These are phyloP conservation scores for Calonectria honghensis DNA, from an alignment of 2,329 filamentous ascomycete species.

Conservation along the genomic window DNA sequence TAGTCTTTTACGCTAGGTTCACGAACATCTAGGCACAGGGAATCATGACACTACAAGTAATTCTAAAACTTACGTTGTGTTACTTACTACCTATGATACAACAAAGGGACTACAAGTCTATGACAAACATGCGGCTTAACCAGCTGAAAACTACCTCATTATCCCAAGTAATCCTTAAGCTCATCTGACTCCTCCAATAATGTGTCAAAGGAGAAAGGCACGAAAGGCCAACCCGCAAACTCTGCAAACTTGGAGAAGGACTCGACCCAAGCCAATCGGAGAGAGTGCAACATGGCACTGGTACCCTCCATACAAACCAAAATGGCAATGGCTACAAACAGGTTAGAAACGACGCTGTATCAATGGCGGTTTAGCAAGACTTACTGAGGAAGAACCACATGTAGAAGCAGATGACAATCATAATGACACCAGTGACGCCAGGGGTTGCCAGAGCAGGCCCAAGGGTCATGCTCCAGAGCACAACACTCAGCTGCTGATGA, in stretches of 20 bases:
- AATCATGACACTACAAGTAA: slow-evolving; percentile 44
- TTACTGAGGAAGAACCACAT: slow-evolving; percentile 90
- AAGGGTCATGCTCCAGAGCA: slow-evolving; percentile 97
- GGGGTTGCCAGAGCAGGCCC: slow-evolving; percentile 81
- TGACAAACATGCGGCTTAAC: slow-evolving; percentile 50
- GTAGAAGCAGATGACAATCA: slow-evolving; percentile 88
- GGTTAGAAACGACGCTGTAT: slow-evolving; percentile 50
- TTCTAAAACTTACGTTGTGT: slow-evolving; percentile 52
- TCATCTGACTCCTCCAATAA: slow-evolving; percentile 88
- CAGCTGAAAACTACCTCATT: slow-evolving; percentile 40
- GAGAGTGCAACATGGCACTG: slow-evolving; percentile 94
- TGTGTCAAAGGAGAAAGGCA: slow-evolving; percentile 90
- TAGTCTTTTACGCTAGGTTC: slow-evolving; percentile 7
- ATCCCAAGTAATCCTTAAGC: slow-evolving; percentile 73
- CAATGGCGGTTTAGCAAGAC: slow-evolving; percentile 40
- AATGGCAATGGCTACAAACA: slow-evolving; percentile 69
- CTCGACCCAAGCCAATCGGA: slow-evolving; percentile 96
- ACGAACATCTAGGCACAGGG: slow-evolving; percentile 1
- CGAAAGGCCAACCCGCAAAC: slow-evolving; percentile 90
- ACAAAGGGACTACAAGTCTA: slow-evolving; percentile 55
- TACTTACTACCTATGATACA: slow-evolving; percentile 59
- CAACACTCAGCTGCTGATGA: slow-evolving; percentile 96
- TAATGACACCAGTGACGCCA: slow-evolving; percentile 83
- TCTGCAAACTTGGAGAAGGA: slow-evolving; percentile 98
- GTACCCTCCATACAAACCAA: slow-evolving; percentile 97